Base-by-base conservation (phyloP, 495 filamentous ascomycete species). In the Talaromyces borbonicus region DNA sequence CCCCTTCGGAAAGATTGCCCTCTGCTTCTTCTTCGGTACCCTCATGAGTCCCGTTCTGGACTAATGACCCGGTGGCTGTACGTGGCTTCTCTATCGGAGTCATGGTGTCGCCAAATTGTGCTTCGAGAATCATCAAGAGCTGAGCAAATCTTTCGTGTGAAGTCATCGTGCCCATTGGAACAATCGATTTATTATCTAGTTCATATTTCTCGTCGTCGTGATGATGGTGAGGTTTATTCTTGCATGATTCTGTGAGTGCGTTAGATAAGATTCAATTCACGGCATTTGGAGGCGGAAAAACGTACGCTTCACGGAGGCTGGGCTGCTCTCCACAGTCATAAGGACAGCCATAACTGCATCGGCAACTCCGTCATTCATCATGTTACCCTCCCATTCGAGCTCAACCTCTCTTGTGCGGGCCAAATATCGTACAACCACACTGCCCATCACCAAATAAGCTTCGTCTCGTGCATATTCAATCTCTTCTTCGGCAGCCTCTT, bases 371-470 rank as follows among this genome's bases (percentile, higher is more conserved):
- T 98, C 92, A 56, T 97, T 98, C 52, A 95, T 79, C 75, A 94
- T 84, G 57, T 95, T 98, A 23, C 90, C 92, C 55, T 96, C 92
- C 92, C 92, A 98, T 58, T 95, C 88, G 1, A 96, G 65, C 55
- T 90, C 88, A 6, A 98, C 77, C 55, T 90, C 84, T 18, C 88
- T 83, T 46, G 72, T 78, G 36, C 60, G 68, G 22, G 78, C 66
- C 35, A 64, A 52, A 56, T 85, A 84, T 32, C 80, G 75, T 16
- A 95, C 79, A 15, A 75, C 77, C 11, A 95, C 79, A 59, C 86
- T 92, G 46, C 86, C 90, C 92, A 98, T 95, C 54, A 98, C 78
- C 11, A 85, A 66, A 52, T 87, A 93, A 12, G 74, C 70, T 19
- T 80, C 62, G 1, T 52, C 53, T 11, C 58, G 48, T 26, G 65